Evolutionary conservation across 2,329 filamentous ascomycete genomes (phyloP).

Genomic region (Alternaria consortialis): DNA sequence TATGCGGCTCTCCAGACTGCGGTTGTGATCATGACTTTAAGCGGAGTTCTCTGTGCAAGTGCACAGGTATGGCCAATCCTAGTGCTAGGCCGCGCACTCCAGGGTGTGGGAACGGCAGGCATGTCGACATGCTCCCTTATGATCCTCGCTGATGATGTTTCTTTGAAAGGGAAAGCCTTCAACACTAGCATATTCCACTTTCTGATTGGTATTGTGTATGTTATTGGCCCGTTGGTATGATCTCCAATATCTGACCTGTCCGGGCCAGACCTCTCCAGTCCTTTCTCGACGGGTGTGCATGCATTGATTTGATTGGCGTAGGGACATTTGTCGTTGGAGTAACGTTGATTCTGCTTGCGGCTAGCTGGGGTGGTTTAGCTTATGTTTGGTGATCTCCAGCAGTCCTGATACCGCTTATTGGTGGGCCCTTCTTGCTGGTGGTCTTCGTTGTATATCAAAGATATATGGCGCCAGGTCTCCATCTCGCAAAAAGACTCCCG

Average conservation of each 20-base stretch:
- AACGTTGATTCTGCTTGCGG: not conserved
- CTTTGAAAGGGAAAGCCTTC: not conserved
- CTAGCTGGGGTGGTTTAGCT: not conserved
- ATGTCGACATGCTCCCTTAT: not conserved
- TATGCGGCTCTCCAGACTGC: not conserved
- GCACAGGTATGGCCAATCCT: not conserved
- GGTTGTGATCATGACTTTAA: not conserved
- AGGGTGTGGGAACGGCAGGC: not conserved
- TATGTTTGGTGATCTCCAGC: not conserved
- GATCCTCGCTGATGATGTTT: not conserved
- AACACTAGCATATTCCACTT: not conserved
- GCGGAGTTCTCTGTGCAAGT: not conserved
- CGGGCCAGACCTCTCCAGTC: not conserved
- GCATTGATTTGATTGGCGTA: not conserved
- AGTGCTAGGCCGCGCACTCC: not conserved
- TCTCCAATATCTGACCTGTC: not conserved
- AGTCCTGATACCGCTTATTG: not conserved
- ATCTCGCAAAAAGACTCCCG: not conserved
- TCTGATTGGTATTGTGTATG: not conserved
- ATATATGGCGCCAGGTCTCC: not conserved
- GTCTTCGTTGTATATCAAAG: not conserved
- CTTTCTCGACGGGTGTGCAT: not conserved
- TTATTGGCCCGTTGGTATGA: not conserved
- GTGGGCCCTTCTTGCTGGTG: not conserved
- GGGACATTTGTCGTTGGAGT: not conserved